A percentile compares a stretch with the other conserved stretches of the same genome.
phyloP scores from a whole-genome alignment of 495 filamentous ascomycete genomes.

The Neurospora sp. region DNA sequence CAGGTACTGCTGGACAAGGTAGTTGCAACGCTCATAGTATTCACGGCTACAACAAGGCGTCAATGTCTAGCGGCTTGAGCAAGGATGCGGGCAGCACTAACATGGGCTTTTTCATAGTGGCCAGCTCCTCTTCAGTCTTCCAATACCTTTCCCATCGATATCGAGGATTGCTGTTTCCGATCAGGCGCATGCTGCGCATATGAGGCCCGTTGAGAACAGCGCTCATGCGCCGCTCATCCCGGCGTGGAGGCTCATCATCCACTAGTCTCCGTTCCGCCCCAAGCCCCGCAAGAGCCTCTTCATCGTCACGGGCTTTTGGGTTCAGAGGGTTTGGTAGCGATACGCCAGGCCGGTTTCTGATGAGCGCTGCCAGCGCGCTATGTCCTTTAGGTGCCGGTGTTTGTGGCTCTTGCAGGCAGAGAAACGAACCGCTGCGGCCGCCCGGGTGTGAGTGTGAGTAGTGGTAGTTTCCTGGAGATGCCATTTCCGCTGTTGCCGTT shows the following conservation, averaged over 20 bases:
- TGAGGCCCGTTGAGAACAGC: constrained; percentile 53
- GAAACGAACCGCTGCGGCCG: constrained; percentile 21
- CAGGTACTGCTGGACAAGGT: constrained; percentile 73
- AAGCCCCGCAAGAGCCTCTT: constrained; percentile 6
- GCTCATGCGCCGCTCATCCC: constrained; percentile 41
- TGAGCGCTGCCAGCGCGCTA: constrained; percentile 27
- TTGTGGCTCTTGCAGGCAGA: constrained; percentile 29
- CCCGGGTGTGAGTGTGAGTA: constrained; percentile 2
- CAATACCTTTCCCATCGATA: constrained; percentile 69
- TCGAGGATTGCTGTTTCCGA: constrained; percentile 64
- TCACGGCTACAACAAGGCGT: constrained; percentile 38
- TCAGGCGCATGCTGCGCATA: constrained; percentile 68
- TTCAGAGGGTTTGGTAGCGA: constrained; percentile 1
- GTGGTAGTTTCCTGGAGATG: neutral
- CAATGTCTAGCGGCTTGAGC: neutral
- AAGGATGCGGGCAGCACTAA: constrained; percentile 18
- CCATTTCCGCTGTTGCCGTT: neutral
- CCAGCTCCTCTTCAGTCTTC: constrained; percentile 58
- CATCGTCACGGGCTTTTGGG: constrained; percentile 14
- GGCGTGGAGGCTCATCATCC: constrained; percentile 27
- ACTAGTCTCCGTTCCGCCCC: constrained; percentile 4
- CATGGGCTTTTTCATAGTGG: constrained; percentile 53
- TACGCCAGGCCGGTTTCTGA: constrained; percentile 22
- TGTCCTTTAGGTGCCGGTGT: constrained; percentile 19
- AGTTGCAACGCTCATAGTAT: constrained; percentile 80